Conservation (phyloP, 495 filamentous ascomycete species). For the Bacidia rubella region DNA sequence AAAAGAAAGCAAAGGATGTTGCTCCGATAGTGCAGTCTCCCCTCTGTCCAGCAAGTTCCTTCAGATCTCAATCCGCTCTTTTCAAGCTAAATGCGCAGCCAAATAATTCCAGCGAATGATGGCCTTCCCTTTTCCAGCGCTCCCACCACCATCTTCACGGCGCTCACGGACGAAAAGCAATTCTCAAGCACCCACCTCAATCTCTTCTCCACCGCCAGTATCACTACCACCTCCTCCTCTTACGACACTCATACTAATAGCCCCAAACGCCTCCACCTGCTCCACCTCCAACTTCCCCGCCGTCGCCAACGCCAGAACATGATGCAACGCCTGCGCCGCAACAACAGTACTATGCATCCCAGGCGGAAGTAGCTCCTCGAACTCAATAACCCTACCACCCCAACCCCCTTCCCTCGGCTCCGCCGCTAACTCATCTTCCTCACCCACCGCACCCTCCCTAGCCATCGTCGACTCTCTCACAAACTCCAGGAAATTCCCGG, state of each 20-base stretch:
- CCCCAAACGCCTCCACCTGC: conserved; percentile 35
- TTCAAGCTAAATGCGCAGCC: too few species aligned
- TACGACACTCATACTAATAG: conserved; percentile 15
- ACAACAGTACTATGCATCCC: conserved; percentile 39
- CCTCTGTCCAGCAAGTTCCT: too few species aligned
- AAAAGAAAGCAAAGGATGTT: too few species aligned
- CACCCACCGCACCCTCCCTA: conserved; percentile 21
- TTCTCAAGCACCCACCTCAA: neutral
- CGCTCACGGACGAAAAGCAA: too few species aligned
- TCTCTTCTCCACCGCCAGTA: neutral
- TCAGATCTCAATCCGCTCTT: too few species aligned
- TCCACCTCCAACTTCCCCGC: conserved; percentile 42
- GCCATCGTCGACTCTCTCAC: conserved; percentile 28
- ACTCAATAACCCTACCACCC: conserved; percentile 34
- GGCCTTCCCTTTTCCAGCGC: too few species aligned
- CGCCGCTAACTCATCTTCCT: conserved; percentile 23
- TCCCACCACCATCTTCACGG: too few species aligned
- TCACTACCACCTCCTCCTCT: conserved; percentile 11
- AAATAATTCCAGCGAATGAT: too few species aligned
- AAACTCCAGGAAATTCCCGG: conserved; percentile 47
- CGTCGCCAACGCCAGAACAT: conserved; percentile 56
- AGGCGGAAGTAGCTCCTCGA: conserved; percentile 48
- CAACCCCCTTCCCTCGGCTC: conserved; percentile 22
- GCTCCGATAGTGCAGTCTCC: too few species aligned
- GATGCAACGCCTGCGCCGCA: conserved; percentile 60